Evolutionary conservation across 179 eudicot genomes (phyloP).

Genomic region (Actinidia arguta): DNA sequence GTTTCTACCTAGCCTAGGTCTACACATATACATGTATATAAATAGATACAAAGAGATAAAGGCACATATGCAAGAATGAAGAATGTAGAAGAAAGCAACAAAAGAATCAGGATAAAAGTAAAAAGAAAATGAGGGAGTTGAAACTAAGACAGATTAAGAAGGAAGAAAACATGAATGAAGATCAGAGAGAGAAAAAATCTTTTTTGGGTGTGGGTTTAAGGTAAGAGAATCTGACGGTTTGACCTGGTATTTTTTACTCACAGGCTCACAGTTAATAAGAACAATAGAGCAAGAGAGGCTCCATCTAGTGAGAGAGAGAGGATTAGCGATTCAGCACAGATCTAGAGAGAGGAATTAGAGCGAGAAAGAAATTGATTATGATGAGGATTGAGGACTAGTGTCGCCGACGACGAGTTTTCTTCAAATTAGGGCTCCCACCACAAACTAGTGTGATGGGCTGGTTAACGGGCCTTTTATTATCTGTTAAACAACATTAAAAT

Average conservation of each 20-base stretch:
- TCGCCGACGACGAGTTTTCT: too few relatives aligned
- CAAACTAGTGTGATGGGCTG: too few relatives aligned
- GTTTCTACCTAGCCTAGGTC: too few relatives aligned
- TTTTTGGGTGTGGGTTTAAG: too few relatives aligned
- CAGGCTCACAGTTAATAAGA: background rate
- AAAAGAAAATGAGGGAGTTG: background rate
- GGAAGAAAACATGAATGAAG: background rate
- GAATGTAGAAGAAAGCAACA: background rate
- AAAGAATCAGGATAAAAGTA: constrained; percentile 8
- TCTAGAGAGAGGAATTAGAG: constrained; percentile 12
- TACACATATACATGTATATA: too few relatives aligned
- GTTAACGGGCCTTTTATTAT: too few relatives aligned
- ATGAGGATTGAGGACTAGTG: too few relatives aligned
- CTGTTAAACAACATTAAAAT: too few relatives aligned
- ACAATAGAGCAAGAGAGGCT: constrained; percentile 3
- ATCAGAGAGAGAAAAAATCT: constrained; percentile 1
- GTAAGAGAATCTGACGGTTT: constrained; percentile 4
- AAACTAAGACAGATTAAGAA: background rate
- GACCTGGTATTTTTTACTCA: constrained; percentile 5
- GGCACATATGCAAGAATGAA: too few relatives aligned
- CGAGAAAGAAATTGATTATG: too few relatives aligned
- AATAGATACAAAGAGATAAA: too few relatives aligned
- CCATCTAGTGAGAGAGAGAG: constrained; percentile 5
- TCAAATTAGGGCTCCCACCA: too few relatives aligned
- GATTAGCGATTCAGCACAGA: constrained; percentile 2